Evolutionary conservation across 371 early-diverging fungal genomes (phyloP), one percentile per base, ranked within the genome.

Genomic region (Mortierella sp.): DNA sequence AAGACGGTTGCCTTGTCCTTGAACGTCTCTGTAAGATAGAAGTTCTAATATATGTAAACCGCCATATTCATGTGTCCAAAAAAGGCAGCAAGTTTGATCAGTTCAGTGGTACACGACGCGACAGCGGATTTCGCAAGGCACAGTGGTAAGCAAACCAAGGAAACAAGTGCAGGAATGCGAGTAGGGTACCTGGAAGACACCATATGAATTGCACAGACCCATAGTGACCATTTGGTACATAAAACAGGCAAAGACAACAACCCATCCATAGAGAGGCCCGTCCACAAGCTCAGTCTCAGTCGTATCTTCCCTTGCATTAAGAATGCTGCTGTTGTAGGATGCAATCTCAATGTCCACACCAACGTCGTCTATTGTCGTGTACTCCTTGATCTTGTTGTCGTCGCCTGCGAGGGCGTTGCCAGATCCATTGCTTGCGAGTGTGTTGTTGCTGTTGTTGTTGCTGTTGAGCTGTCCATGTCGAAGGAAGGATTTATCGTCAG

Each of bases 121-220:
- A 14, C 50, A 50, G 16, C 50, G 50, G 50, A 14, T 16, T 1
- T 50, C 50, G 14, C 50, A 50, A 48, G 50, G 16, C 11, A 50
- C 50, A 14, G 3, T 50, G 50, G 16, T 14, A 14, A 50, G 13
- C 47, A 47, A 1, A 47, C 7, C 16, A 50, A 14, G 50, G 14
- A 16, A 14, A 50, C 13, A 0, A 48, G 50, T 16, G 5, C 42
- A 38, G 42, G 42, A 50, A 50, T 28, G 10, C 6, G 14, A 28
- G 75, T 89, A 88, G n/a, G 84, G 77, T 14, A 78, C 82, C 73
- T 84, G 80, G 80, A 81, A 91, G 4, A 83, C 50, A 58, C 89
- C 91, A 75, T 80, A 91, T 55, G 80, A 75, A 79, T 87, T 87
- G 74, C 74, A 76, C 14, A 78, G 71, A 14, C 91, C 91, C 78